Conservation (phyloP, 2,329 filamentous ascomycete genomes). For the Paecilomyces sp. region DNA sequence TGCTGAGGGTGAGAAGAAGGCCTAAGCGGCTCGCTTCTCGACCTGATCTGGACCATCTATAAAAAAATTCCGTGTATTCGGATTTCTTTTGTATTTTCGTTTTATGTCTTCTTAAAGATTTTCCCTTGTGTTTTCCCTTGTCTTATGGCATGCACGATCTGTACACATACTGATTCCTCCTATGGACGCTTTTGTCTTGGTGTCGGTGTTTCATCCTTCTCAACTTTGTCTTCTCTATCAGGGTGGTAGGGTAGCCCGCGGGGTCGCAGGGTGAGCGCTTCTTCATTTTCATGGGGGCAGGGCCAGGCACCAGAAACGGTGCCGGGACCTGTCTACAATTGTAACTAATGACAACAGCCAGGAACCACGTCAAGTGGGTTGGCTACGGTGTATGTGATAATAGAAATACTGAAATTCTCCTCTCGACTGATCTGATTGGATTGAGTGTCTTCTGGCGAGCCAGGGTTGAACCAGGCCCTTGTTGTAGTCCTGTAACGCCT, state of each 20-base stretch:
- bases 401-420: slow-evolving; percentile 35
- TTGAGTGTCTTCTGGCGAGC: neutral
- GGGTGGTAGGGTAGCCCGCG: neutral
- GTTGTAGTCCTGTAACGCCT: neutral
- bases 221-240: slow-evolving; percentile 5
- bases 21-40: slow-evolving; percentile 29
- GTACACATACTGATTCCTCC: slow-evolving; percentile 24
- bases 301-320: neutral
- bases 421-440: slow-evolving; percentile 19
- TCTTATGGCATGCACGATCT: slow-evolving; percentile 24
- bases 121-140: slow-evolving; percentile 14
- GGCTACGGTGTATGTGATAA: slow-evolving; percentile 28
- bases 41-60: neutral
- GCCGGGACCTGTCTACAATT: slow-evolving; percentile 24
- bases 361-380: slow-evolving; percentile 25
- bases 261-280: neutral
- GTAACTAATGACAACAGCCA: slow-evolving; percentile 35
- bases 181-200: slow-evolving; percentile 13
- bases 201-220: slow-evolving; percentile 24
- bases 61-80: neutral
- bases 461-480: slow-evolving; percentile 2
- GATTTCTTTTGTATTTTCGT: slow-evolving; percentile 13
- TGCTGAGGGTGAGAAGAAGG: slow-evolving; percentile 67
- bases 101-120: slow-evolving; percentile 16
- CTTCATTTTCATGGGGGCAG: neutral